A percentile compares a stretch with the other conserved stretches of the same genome.
Evolutionary conservation across 257 asterid genomes (phyloP).

Genomic region (Jacaranda copaia): DNA sequence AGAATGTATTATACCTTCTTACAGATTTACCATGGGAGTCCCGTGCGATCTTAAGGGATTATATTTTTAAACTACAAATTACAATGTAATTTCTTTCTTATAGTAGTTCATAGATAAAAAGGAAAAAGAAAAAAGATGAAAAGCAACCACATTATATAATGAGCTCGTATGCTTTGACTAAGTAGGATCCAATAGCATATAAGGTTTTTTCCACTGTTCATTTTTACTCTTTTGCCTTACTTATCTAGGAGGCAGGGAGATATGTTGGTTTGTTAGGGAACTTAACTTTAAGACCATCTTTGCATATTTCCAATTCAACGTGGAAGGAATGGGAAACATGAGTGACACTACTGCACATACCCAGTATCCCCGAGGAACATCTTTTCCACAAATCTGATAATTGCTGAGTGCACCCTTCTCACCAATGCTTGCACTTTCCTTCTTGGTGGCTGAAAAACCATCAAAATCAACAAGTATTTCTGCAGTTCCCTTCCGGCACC

Average conservation of each 20-base stretch:
- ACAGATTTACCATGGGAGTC: too few species aligned
- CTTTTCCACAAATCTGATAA: slow-evolving; percentile 68
- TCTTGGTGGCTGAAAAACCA: slow-evolving; percentile 42
- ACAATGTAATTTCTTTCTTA: too few species aligned
- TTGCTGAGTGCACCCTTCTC: slow-evolving; percentile 46
- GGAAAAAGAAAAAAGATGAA: too few species aligned
- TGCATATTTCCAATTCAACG: not conserved
- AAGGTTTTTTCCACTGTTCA: not conserved
- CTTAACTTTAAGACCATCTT: not conserved
- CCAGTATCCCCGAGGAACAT: slow-evolving; percentile 81
- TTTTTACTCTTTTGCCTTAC: not conserved
- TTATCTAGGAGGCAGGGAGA: not conserved
- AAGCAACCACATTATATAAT: not conserved
- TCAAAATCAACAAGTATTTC: slow-evolving; percentile 69
- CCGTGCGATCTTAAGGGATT: not conserved
- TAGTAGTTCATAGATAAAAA: too few species aligned
- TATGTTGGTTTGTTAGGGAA: not conserved
- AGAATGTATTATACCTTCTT: too few species aligned
- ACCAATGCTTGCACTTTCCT: slow-evolving; percentile 36
- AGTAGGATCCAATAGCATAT: not conserved
- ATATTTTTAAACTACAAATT: not conserved
- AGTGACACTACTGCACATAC: slow-evolving; percentile 43
- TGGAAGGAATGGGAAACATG: not conserved
- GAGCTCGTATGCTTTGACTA: not conserved
- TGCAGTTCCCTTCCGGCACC: slow-evolving; percentile 80